Percentiles rank a stretch among this genome's conserved stretches.
Conservation (phyloP, 768 basidiomycete genomes). For the Leccinum barrowsii region DNA sequence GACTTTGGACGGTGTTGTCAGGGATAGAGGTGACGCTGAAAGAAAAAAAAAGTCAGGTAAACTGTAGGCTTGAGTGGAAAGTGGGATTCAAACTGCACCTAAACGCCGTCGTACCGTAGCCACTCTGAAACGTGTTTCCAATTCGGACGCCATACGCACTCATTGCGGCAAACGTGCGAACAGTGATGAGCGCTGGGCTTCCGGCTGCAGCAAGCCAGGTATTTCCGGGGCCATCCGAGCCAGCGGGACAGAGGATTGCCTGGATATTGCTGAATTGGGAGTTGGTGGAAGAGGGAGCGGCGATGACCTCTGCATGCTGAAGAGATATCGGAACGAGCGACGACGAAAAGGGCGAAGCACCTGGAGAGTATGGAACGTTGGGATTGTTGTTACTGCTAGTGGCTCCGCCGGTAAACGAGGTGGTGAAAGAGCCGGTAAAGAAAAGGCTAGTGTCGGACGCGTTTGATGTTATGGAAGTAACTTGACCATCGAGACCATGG, state of each 20-base stretch:
- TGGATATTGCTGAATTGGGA: conserved; percentile 59
- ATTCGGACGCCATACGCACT: conserved; percentile 79
- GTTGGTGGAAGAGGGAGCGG: conserved; percentile 60
- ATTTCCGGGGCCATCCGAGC: conserved; percentile 72
- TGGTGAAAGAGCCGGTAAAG: conserved; percentile 86
- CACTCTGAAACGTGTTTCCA: conserved; percentile 83
- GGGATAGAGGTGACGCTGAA: conserved; percentile 82
- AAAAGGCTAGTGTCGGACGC: conserved; percentile 70
- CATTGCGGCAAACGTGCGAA: conserved; percentile 70
- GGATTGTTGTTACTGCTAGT: conserved; percentile 69
- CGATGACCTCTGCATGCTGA: conserved; percentile 51
- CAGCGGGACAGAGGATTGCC: conserved; percentile 82
- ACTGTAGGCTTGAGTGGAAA: not conserved
- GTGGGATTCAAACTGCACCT: conserved; percentile 43
- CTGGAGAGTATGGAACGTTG: conserved; percentile 76
- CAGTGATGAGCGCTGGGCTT: conserved; percentile 67
- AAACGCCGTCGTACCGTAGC: conserved; percentile 85
- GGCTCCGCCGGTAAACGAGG: conserved; percentile 58
- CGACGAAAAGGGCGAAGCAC: conserved; percentile 83
- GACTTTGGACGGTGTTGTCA: conserved; percentile 73
- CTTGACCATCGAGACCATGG: conserved; percentile 66
- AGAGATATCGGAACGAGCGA: conserved; percentile 84
- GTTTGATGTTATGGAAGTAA: conserved; percentile 74
- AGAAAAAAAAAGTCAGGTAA: conserved; percentile 7
- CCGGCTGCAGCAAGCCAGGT: conserved; percentile 84